Evolutionary conservation across 108 stramenopile species (phyloP).

Genomic region (Cylindrotheca fusiformis): DNA sequence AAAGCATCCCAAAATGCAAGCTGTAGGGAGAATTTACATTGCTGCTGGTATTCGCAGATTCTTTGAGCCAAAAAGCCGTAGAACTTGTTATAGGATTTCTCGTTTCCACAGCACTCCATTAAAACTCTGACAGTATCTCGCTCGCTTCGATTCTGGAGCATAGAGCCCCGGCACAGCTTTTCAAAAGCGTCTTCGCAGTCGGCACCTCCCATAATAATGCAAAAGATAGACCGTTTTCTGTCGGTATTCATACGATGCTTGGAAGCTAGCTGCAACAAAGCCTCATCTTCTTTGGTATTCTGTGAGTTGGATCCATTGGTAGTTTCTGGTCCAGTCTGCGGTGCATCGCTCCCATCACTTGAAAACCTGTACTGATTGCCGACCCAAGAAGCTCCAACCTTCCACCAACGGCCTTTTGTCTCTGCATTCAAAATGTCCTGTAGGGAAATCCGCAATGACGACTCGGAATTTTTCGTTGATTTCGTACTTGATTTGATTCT

Average conservation of each 20-base stretch:
- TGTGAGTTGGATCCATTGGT: background rate
- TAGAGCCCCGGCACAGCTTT: slow-evolving; percentile 76
- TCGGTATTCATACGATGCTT: slow-evolving; percentile 96
- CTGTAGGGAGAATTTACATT: slow-evolving; percentile 90
- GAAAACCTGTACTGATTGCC: slow-evolving; percentile 74
- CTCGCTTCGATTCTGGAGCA: slow-evolving; percentile 84
- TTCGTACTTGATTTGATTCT: slow-evolving; percentile 66
- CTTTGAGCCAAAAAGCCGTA: slow-evolving; percentile 89
- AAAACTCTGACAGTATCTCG: slow-evolving; percentile 92
- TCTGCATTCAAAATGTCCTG: slow-evolving; percentile 80
- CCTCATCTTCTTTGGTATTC: slow-evolving; percentile 34
- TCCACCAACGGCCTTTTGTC: slow-evolving; percentile 93
- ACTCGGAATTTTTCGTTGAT: slow-evolving; percentile 44
- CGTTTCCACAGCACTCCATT: slow-evolving; percentile 90
- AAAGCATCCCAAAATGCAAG: slow-evolving; percentile 94
- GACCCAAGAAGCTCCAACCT: slow-evolving; percentile 91
- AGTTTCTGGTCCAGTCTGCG: slow-evolving; percentile 6
- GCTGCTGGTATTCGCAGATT: slow-evolving; percentile 87
- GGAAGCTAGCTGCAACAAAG: slow-evolving; percentile 74
- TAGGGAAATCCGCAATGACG: slow-evolving; percentile 75
- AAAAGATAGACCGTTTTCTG: slow-evolving; percentile 87
- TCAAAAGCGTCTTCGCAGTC: slow-evolving; percentile 95
- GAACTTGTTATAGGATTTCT: slow-evolving; percentile 90
- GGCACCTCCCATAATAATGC: slow-evolving; percentile 88
- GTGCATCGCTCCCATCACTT: slow-evolving; percentile 24